phyloP scores from a whole-genome alignment of 2,329 filamentous ascomycete genomes.

The Aspergillus flavus region DNA sequence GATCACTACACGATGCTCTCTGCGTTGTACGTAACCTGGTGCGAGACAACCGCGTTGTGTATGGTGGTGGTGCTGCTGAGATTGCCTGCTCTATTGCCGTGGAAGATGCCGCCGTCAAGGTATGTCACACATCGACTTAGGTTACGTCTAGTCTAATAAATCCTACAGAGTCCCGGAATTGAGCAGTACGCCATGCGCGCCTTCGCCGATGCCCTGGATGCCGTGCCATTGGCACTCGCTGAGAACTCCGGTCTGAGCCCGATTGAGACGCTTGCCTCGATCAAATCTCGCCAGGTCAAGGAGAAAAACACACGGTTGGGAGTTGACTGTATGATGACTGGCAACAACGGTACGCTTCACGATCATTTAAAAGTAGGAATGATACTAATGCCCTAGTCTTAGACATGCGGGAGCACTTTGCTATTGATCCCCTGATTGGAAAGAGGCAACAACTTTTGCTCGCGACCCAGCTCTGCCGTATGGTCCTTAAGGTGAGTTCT shows the following conservation, averaged over 20 bases:
- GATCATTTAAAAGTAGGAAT: not conserved
- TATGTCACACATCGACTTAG: conserved; percentile 29
- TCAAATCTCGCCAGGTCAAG: conserved; percentile 97
- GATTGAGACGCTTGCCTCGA: conserved; percentile 89
- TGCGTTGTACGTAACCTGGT: conserved; percentile 98
- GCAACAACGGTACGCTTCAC: conserved; percentile 74
- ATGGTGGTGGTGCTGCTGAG: conserved; percentile 94
- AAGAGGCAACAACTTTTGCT: conserved; percentile 97
- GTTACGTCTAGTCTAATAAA: conserved; percentile 1
- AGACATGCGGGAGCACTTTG: conserved; percentile 97
- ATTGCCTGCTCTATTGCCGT: conserved; percentile 96
- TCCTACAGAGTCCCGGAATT: conserved; percentile 75
- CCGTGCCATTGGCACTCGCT: conserved; percentile 90
- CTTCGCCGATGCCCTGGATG: conserved; percentile 91
- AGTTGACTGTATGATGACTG: conserved; percentile 96
- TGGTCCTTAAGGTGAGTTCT: conserved; percentile 83
- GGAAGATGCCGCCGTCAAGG: conserved; percentile 87
- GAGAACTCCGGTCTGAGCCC: conserved; percentile 97
- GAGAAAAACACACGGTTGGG: conserved; percentile 77
- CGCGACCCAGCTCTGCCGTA: conserved; percentile 94
- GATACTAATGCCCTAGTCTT: conserved; percentile 15
- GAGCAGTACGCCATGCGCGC: conserved; percentile 99
- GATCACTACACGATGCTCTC: conserved; percentile 93
- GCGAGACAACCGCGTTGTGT: conserved; percentile 93
- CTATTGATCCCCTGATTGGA: conserved; percentile 96